phyloP scores from a whole-genome alignment of 2,329 filamentous ascomycete species.

The Cylindrodendrum hubeiense region DNA sequence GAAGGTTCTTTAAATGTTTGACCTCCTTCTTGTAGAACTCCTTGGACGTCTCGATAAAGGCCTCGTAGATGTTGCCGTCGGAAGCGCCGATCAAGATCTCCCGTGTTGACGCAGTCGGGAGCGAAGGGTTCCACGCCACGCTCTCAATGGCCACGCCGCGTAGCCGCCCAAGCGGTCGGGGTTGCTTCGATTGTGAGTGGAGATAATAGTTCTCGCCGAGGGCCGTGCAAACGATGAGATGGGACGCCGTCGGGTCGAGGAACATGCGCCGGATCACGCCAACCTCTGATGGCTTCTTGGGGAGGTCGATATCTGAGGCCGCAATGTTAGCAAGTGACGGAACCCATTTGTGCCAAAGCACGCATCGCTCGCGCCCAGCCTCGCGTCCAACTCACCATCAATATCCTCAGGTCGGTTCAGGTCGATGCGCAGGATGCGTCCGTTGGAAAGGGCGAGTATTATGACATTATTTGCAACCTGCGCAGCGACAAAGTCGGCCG shows the following conservation, averaged over 20 bases:
- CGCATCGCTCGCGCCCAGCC: neutral
- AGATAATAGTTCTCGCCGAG: conserved; percentile 98
- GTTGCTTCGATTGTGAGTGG: conserved; percentile 92
- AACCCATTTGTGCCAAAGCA: neutral
- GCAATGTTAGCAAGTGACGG: conserved; percentile 20
- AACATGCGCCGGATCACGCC: conserved; percentile 97
- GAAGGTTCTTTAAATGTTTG: conserved; percentile 87
- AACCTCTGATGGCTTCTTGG: conserved; percentile 90
- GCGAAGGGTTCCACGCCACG: conserved; percentile 93
- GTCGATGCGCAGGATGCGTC: conserved; percentile 93
- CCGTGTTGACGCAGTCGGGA: conserved; percentile 92
- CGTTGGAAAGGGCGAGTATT: conserved; percentile 90
- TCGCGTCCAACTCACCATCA: conserved; percentile 70
- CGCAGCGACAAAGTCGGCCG: conserved; percentile 94
- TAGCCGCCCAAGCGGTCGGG: conserved; percentile 83
- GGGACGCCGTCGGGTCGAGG: conserved; percentile 95
- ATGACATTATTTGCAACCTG: conserved; percentile 98
- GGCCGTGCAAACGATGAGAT: conserved; percentile 91
- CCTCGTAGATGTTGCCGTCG: conserved; percentile 96
- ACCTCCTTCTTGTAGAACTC: conserved; percentile 98
- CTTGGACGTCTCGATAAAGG: conserved; percentile 91
- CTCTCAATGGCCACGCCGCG: conserved; percentile 91
- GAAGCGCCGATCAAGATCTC: conserved; percentile 92
- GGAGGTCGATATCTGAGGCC: conserved; percentile 92
- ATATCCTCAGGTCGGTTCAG: conserved; percentile 95